phyloP scores from a whole-genome alignment of 2,329 filamentous ascomycete genomes.

The Xylariaceae sp. region DNA sequence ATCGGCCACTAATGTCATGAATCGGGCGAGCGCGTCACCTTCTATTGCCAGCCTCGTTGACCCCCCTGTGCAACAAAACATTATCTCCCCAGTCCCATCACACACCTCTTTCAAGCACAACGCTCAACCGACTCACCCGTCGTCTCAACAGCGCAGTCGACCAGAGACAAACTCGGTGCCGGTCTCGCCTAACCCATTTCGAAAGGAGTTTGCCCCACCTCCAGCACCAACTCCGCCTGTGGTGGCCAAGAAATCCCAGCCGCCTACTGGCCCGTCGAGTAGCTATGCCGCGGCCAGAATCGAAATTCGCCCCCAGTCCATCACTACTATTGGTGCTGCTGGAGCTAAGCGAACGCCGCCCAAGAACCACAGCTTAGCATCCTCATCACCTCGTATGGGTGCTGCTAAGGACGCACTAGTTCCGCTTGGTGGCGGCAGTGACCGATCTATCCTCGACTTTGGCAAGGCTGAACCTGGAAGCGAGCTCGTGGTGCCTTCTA shows the following conservation, averaged over 20 bases:
- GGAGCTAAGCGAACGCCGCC: conserved; percentile 24
- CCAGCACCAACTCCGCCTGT: conserved; percentile 28
- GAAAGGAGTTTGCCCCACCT: conserved; percentile 32
- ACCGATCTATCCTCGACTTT: conserved; percentile 58
- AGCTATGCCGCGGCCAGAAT: conserved; percentile 23
- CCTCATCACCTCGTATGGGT: conserved; percentile 47
- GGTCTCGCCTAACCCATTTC: conserved; percentile 38
- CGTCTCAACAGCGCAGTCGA: conserved; percentile 23
- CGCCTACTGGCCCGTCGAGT: conserved; percentile 29
- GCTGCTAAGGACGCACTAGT: conserved; percentile 43
- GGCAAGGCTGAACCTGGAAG: conserved; percentile 56
- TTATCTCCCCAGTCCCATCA: conserved; percentile 35
- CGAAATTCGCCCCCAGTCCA: conserved; percentile 29
- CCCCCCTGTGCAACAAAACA: conserved; percentile 46
- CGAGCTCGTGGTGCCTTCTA: conserved; percentile 64
- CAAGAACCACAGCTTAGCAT: conserved; percentile 34
- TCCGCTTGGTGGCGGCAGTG: conserved; percentile 31
- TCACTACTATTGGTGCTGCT: conserved; percentile 29
- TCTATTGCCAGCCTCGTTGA: conserved; percentile 90
- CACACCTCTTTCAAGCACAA: conserved; percentile 31
- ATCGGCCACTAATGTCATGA: conserved; percentile 34
- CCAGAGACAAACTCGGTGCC: conserved; percentile 36
- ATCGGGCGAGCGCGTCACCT: conserved; percentile 81
- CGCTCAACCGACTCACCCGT: conserved; percentile 18
- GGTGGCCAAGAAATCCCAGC: conserved; percentile 22